Evolutionary conservation across 805 yeast species (phyloP).

Genomic region (Sugiyamaella chiloensis): DNA sequence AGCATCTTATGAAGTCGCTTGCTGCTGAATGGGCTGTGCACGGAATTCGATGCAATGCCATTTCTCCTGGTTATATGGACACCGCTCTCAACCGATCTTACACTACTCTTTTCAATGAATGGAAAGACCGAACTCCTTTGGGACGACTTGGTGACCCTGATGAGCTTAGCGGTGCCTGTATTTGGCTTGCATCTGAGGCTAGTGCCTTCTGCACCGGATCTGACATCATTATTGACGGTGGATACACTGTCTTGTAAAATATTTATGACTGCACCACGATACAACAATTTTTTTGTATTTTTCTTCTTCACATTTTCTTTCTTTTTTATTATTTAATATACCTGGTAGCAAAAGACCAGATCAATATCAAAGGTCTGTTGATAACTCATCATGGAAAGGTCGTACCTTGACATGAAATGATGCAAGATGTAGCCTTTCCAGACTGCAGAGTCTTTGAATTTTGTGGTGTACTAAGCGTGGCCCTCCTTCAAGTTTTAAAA

Average conservation of each 20-base stretch:
- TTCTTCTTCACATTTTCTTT: too few relatives aligned
- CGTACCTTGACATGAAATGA: too few relatives aligned
- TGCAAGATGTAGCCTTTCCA: too few relatives aligned
- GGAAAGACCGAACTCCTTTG: slow-evolving; percentile 65
- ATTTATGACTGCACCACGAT: slow-evolving; percentile 5
- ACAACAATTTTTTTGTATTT: too few relatives aligned
- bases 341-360: too few relatives aligned
- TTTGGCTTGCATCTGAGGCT: slow-evolving; percentile 57
- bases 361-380: too few relatives aligned
- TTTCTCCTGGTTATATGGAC: slow-evolving; percentile 70
- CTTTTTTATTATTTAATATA: too few relatives aligned
- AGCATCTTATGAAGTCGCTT: slow-evolving; percentile 62
- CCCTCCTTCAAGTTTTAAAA: too few relatives aligned
- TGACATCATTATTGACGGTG: slow-evolving; percentile 66
- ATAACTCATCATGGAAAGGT: too few relatives aligned
- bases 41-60: slow-evolving; percentile 62
- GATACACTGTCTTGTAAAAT: slow-evolving; percentile 39
- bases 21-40: slow-evolving; percentile 73
- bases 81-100: slow-evolving; percentile 65
- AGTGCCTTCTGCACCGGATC: slow-evolving; percentile 63
- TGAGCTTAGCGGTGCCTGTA: slow-evolving; percentile 63
- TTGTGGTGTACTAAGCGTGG: too few relatives aligned
- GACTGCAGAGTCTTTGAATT: too few relatives aligned
- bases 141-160: slow-evolving; percentile 69
- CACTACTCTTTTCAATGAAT: slow-evolving; percentile 47